Base-by-base conservation (phyloP, 768 basidiomycete genomes). In the Suillus plorans region DNA sequence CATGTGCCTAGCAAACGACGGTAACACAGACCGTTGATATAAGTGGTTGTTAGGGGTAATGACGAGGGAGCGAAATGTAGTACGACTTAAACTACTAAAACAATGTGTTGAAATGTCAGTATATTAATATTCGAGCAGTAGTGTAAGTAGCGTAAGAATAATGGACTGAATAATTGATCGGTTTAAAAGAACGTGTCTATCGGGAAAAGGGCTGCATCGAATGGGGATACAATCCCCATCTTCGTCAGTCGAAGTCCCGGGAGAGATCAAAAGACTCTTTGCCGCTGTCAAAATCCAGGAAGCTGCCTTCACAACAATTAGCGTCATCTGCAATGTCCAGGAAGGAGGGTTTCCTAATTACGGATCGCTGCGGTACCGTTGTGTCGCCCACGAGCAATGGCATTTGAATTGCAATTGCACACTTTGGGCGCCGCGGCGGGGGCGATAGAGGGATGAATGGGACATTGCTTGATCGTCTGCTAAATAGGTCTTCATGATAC, bases 341-440 rank as follows among this genome's bases (percentile, higher is more conserved):
- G 73, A 91, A 91, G 1, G 89, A 90, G 22, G 90, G 86, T 70
- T 90, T 89, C 70, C 81, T 81, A 78, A 88, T 82, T 65, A 90
- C 78, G 8, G 85, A 85, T 57, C 79, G 81, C 55, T 83, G 81
- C 64, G 80, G 81, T 52, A 80, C 69, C n/a, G 70, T 67, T 62
- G 76, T 80, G 58, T 84, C 84, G 25, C 76, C 67, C 20, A 14
- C 34, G 18, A 60, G 5, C 20, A 65, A 63, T 6, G 55, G 37
- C 13, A 28, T 47, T 39, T n/a, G 53, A 37, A 14, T 56, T 42
- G 53, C 12, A 37, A 10, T 56, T 31, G 53, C 16, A 41, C 36
- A 61, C 31, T 66, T 60, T 25, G 50, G 62, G 56, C 57, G 63
- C 20, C 25, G 50, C 18, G 78, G 81, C 5, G 79, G 80, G 41